A percentile compares a stretch with the other conserved stretches of the same genome.
Evolutionary conservation across 2,329 filamentous ascomycete genomes (phyloP).

Genomic region (Claviceps digitariae): DNA sequence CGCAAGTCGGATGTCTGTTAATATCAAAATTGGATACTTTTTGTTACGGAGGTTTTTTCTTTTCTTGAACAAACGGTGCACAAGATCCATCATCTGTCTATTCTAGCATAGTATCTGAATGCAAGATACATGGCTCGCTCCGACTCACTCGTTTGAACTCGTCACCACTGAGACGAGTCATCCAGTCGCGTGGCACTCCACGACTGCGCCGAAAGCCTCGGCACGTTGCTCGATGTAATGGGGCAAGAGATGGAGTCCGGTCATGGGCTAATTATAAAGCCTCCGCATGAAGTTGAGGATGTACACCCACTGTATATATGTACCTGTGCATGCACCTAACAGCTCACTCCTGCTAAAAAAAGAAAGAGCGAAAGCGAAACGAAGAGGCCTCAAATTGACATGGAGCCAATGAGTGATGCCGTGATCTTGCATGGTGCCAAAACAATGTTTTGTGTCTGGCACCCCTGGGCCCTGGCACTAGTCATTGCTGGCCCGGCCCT

Average conservation of each 20-base stretch:
- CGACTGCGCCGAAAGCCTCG: neutral
- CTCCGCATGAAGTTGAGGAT: neutral
- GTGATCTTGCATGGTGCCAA: too few relatives aligned
- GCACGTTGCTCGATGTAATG: neutral
- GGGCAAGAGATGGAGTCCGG: neutral
- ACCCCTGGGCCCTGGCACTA: too few relatives aligned
- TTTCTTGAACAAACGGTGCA: neutral
- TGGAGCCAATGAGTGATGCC: too few relatives aligned
- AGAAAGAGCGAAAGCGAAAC: too few relatives aligned
- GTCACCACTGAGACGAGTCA: neutral
- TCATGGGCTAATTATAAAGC: neutral
- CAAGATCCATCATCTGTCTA: neutral
- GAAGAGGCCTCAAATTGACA: too few relatives aligned
- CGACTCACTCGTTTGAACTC: neutral
- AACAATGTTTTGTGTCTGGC: too few relatives aligned
- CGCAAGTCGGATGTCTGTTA: neutral
- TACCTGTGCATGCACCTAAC: too few relatives aligned
- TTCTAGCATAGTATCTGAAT: slow-evolving; percentile 1
- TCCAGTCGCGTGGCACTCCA: neutral
- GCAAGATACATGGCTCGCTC: neutral
- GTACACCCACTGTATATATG: too few relatives aligned
- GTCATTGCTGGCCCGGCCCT: too few relatives aligned
- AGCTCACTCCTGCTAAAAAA: too few relatives aligned
- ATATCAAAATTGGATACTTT: neutral
- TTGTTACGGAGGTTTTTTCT: neutral